phyloP scores from a whole-genome alignment of 768 basidiomycete genomes.

The Pleurotus platypus region DNA sequence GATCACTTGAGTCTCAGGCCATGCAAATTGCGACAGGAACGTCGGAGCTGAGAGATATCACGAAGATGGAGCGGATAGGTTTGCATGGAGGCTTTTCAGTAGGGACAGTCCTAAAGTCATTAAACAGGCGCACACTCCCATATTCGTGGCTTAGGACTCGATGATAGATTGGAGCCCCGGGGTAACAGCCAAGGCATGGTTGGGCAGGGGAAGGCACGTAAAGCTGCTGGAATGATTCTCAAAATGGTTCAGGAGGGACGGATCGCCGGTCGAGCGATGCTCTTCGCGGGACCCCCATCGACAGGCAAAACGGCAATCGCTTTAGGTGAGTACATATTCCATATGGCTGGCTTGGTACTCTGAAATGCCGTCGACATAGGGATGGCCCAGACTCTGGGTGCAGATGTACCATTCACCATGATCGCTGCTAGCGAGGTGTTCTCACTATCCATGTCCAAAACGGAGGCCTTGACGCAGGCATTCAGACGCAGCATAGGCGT shows the following conservation, averaged over 20 bases:
- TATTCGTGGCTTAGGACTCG: conserved; percentile 92
- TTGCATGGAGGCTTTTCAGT: background rate
- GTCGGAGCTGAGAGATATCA: conserved; percentile 79
- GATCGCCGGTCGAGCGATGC: conserved; percentile 93
- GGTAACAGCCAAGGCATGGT: conserved; percentile 94
- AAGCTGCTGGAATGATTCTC: conserved; percentile 95
- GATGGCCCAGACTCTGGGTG: conserved; percentile 93
- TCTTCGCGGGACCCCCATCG: conserved; percentile 96
- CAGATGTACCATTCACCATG: conserved; percentile 97
- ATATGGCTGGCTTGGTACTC: background rate
- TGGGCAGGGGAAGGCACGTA: conserved; percentile 92
- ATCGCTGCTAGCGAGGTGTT: conserved; percentile 98
- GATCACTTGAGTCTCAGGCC: conserved; percentile 32
- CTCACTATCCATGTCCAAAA: conserved; percentile 97
- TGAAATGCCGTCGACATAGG: conserved; percentile 39
- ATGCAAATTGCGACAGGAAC: conserved; percentile 76
- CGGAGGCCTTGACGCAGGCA: conserved; percentile 95
- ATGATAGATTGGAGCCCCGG: conserved; percentile 87
- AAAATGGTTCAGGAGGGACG: conserved; percentile 97
- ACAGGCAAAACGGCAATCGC: conserved; percentile 99
- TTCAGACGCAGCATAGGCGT: conserved; percentile 96
- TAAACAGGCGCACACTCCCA: conserved; percentile 83
- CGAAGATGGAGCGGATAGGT: conserved; percentile 94
- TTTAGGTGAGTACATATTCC: conserved; percentile 57
- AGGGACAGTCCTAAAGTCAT: conserved; percentile 8